These are phyloP conservation scores for Fusarium ramigenum DNA, from an alignment of 2,329 filamentous ascomycete genomes.

Conservation along the genomic window DNA sequence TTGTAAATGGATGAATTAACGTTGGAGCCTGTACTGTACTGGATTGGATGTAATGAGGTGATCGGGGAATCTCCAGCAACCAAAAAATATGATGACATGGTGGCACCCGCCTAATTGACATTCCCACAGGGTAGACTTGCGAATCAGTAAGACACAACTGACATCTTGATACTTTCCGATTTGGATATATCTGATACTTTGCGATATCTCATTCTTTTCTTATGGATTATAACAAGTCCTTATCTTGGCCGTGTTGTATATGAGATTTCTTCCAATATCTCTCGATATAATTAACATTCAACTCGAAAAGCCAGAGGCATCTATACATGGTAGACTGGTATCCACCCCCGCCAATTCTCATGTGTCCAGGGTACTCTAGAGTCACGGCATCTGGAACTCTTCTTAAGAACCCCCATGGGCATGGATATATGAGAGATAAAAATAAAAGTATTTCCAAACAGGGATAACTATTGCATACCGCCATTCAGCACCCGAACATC, in stretches of 20 bases:
- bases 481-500: neutral
- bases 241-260: too few species aligned
- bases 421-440: constrained; percentile 3
- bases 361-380: constrained; percentile 8
- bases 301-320: neutral
- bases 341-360: constrained; percentile 29
- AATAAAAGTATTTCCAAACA: neutral
- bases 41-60: neutral
- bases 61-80: constrained; percentile 3
- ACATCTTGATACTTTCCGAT: neutral
- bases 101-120: constrained; percentile 2
- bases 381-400: neutral
- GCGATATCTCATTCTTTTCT: neutral
- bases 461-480: constrained; percentile 16
- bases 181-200: neutral
- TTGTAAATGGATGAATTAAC: constrained; percentile 8
- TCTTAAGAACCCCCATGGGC: neutral
- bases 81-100: constrained; percentile 27
- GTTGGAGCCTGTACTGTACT: neutral
- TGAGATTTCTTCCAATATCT: neutral
- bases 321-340: neutral
- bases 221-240: neutral
- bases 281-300: too few species aligned
- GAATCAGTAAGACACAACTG: neutral
- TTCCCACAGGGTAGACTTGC: constrained; percentile 1